Evolutionary conservation across 257 asterid species (phyloP).

Genomic region (Paulownia fortunei): DNA sequence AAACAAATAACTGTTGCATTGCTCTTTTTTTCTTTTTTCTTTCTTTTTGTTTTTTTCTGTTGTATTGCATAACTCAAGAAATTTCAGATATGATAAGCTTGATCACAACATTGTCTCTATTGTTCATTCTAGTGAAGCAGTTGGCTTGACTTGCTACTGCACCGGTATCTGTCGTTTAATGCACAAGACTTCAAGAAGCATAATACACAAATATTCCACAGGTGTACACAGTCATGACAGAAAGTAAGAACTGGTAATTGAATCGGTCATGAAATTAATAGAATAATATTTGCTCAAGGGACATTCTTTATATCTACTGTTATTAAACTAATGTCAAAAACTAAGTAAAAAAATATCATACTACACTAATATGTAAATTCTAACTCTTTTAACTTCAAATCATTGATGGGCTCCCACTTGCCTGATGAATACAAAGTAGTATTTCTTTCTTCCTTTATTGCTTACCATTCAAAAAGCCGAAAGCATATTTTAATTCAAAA

Average conservation of each 20-base stretch:
- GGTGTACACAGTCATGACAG: not conserved
- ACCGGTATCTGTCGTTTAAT: conserved; percentile 29
- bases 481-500: conserved; percentile 17
- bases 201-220: conserved; percentile 28
- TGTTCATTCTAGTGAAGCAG: not conserved
- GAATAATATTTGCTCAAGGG: too few relatives aligned
- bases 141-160: not conserved
- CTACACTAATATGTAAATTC: not conserved
- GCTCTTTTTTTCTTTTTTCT: too few relatives aligned
- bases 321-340: not conserved
- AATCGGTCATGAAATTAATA: not conserved
- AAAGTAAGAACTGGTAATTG: not conserved
- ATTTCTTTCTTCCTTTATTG: not conserved
- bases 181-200: conserved; percentile 30
- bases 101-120: too few relatives aligned
- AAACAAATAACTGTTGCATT: too few relatives aligned
- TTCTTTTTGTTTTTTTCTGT: too few relatives aligned
- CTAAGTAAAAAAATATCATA: not conserved
- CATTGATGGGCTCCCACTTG: not conserved
- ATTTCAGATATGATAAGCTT: not conserved
- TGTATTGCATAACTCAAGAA: not conserved
- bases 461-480: not conserved
- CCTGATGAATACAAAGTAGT: not conserved
- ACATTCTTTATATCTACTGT: too few relatives aligned
- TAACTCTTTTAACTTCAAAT: not conserved